Percentiles rank a stretch among this genome's conserved stretches.
Conservation (phyloP, 2,329 filamentous ascomycete species). For the Curvularia spicifera region DNA sequence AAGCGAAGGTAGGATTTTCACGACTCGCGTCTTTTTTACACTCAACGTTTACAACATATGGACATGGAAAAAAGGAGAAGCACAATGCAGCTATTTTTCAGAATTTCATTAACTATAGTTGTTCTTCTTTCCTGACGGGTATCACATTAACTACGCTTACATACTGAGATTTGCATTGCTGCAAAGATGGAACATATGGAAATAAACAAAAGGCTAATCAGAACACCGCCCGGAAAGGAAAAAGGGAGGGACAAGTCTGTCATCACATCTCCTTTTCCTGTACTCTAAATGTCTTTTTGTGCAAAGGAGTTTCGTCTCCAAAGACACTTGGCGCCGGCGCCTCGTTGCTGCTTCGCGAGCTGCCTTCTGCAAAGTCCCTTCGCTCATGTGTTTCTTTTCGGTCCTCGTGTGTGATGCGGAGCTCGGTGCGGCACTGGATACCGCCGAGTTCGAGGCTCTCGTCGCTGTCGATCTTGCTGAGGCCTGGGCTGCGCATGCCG, state of each 20-base stretch:
- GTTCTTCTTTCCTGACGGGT: too few species aligned
- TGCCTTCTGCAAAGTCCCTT: slow-evolving; percentile 13
- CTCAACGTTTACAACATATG: too few species aligned
- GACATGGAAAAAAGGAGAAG: too few species aligned
- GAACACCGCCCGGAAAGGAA: background rate
- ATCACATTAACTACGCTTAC: background rate
- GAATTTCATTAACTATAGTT: too few species aligned
- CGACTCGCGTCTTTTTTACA: too few species aligned
- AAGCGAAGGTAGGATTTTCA: too few species aligned
- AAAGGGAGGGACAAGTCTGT: background rate
- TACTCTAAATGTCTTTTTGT: slow-evolving; percentile 18
- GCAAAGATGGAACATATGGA: background rate
- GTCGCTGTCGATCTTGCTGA: slow-evolving; percentile 32
- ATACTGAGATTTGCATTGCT: background rate
- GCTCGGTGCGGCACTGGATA: slow-evolving; percentile 35
- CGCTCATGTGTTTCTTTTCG: slow-evolving; percentile 9
- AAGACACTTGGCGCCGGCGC: slow-evolving; percentile 27
- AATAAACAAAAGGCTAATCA: background rate
- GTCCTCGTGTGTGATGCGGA: slow-evolving; percentile 10
- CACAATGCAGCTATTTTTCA: too few species aligned
- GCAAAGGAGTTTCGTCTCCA: slow-evolving; percentile 37
- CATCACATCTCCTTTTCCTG: slow-evolving; percentile 9
- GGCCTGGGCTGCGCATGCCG: slow-evolving; percentile 12
- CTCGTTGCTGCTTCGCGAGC: slow-evolving; percentile 32
- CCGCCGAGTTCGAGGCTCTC: slow-evolving; percentile 26